Base-by-base conservation (phyloP, 345 rosid species). In the Noccaea caerulescens region DNA sequence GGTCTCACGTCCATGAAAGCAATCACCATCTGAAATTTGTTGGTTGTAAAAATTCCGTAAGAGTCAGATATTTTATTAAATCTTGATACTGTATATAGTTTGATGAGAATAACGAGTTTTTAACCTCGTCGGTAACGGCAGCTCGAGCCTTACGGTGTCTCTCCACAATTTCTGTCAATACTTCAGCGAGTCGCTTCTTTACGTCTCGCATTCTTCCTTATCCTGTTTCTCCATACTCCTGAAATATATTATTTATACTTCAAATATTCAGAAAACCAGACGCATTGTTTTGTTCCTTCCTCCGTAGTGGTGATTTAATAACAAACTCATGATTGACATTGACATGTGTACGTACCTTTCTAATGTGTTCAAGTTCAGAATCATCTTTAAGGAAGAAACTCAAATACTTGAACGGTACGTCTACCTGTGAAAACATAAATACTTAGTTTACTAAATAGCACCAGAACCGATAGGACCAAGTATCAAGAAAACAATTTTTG, bases 371-470 rank as follows among this genome's bases (percentile, higher is more conserved):
- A 33, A 87, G 91, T 74, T 93, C 96, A 36, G 62, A 72, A 75
- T 89, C 94, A 72, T 93, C 97, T 58, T 91, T 94, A 0, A 91
- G 77, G 79, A 86, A 93, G 72, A 93, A 91, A 49, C 77, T 82
- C 52, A 88, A 77, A 77, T 88, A 93, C 79, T 93, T 93, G 12
- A 88, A 58, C 6, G 94, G 86, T 77, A 91, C 87, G 77, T 93
- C 98, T 3, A 87, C 96, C 98, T 88, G 84, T 60, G 34, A 42
- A 42, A n/a, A 1, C 9, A 32, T 27, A 27, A 27, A 3, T 27
- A 20, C 23, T 27, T 27, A 27, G 30, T 27, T 27, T 27, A 27
- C 30, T 27, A 27, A 27, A 27, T 27, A 27, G 30, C 30, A 27
- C 30, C 30, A 27, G 30, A 27, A 27, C 30, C 30, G 30, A 27